Base-by-base conservation (phyloP, 352 stramenopile species). In the Globisporangium emineosum region DNA sequence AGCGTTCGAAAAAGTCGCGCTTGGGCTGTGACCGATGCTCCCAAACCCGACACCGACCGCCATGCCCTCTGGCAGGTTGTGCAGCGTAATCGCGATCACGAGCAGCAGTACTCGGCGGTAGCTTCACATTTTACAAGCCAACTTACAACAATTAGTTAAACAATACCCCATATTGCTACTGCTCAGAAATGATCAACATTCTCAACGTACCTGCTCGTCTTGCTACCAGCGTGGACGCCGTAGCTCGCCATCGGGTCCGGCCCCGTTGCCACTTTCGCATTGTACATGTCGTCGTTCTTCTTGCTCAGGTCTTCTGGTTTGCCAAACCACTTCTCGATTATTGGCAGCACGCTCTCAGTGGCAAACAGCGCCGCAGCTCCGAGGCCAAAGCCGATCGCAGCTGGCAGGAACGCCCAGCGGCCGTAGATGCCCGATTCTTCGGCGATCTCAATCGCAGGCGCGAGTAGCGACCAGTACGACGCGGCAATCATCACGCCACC, bases 61-160 rank as follows among this genome's bases (percentile, higher is more conserved):
- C 79, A 97, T 92, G 29, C 88, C 90, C 64, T 97, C 90, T 0
- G 90, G 90, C 17, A 97, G 75, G 72, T 97, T 97, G 72, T 97
- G 90, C 49, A 97, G 67, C 40, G 90, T 97, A 52, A 97, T 94
- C 35, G 89, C 89, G 53, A 97, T 92, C 49, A 97, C 89, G 10
- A 97, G 68, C 45, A 97, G 66, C 33, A 96, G 43, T 7, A 97
- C 83, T 8, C 88, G 83, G 9, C 88, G 85, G 64, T 78, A 96
- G 64, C 84, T 91, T 52, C 58, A 27, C 43, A 27, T 51, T 45
- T 45, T 6, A 43, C 6, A 4, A 19, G n/a, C 4, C 37, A 43
- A 15, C 37, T n/a, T 1, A 37, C 37, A n/a, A 12, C 37, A n/a
- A 19, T 19, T 43, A 43, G 13, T 43, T 43, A 19, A 19, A 43